Base-by-base conservation (phyloP, 2,329 filamentous ascomycete species). In the Fusarium pseudograminearum region DNA sequence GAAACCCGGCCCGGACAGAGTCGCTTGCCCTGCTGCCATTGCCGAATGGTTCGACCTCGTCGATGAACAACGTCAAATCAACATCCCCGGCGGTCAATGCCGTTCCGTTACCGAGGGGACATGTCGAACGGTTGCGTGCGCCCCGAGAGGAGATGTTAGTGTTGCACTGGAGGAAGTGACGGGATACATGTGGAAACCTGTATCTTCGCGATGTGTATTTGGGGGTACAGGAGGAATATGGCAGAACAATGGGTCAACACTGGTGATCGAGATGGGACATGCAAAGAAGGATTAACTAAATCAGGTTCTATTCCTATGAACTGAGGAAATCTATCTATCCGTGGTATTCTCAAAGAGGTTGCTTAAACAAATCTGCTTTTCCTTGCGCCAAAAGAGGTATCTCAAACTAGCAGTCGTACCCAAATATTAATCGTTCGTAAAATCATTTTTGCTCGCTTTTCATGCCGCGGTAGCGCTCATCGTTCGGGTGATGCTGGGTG, bases 171-270 rank as follows among this genome's bases (percentile, higher is more conserved):
- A 41, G 8, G 55, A 68, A 7, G 28, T 74, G 11, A 61, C 45
- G 5, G 73, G 73, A 28, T 57, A 57, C 2, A 69, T 74, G 65
- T 74, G 73, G 73, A 73, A 74, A 33, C 73, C 73, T 2, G 20
- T 74, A 3, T 65, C 70, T 7, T 55, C 53, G 7, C 62, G 46
- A n/a, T 74, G 73, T 30, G 72, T 74, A 3, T 50, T 74, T 41
- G 65, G 67, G 30, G 73, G 73, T 0, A 57, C 31, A 2, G 71
- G 73, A 5, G 73, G 71, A 3, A 68, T 74, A 30, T 74, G 69
- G 53, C 69, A 71, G 45, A 68, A 63, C 15, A 31, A 51, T 6
- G 59, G 56, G 4, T 72, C 69, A 1, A 38, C 36, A 3, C 15
- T 74, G 14, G 60, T 74, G 3, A 61, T 74, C 44, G 69, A 70